These are phyloP conservation scores for Talaromyces islandicus DNA, from an alignment of 2,329 filamentous ascomycete genomes.

Conservation along the genomic window DNA sequence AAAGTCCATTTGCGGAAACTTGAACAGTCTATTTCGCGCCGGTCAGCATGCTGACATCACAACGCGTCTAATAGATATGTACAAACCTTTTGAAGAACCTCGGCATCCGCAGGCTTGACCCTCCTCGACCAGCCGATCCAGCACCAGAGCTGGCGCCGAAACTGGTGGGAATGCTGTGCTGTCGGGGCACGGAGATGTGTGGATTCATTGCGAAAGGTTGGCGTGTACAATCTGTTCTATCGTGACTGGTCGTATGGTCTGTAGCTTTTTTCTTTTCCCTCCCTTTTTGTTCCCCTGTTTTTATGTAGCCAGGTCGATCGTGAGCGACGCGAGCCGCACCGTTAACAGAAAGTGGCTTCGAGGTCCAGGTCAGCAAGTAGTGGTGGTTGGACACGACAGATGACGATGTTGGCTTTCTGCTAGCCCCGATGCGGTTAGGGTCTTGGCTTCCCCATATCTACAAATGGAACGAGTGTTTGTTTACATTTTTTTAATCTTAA, in stretches of 20 bases:
- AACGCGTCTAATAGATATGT: neutral
- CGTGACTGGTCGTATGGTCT: neutral
- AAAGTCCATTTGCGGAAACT: slow-evolving; percentile 69
- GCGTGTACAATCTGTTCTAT: neutral
- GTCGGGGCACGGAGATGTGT: slow-evolving; percentile 54
- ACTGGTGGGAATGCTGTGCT: slow-evolving; percentile 48
- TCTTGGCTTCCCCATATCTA: neutral
- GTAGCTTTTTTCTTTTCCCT: neutral
- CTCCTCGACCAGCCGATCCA: slow-evolving; percentile 43
- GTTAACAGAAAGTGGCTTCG: neutral
- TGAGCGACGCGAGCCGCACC: neutral
- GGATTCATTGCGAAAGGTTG: slow-evolving; percentile 47
- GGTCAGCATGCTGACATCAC: slow-evolving; percentile 8
- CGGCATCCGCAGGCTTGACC: slow-evolving; percentile 54
- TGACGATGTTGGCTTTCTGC: neutral
- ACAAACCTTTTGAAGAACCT: slow-evolving; percentile 58
- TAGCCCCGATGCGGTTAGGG: neutral
- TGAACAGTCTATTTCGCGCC: slow-evolving; percentile 50
- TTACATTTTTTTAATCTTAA: too few relatives aligned
- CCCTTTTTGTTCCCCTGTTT: too few relatives aligned
- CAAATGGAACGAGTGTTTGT: neutral
- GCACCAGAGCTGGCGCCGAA: slow-evolving; percentile 42
- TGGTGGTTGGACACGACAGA: neutral
- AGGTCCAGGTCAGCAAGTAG: neutral
- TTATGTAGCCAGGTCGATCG: neutral